A percentile compares a stretch with the other conserved stretches of the same genome.
Evolutionary conservation across 805 yeast species (phyloP).

Genomic region (Suhomyces pyralidae): DNA sequence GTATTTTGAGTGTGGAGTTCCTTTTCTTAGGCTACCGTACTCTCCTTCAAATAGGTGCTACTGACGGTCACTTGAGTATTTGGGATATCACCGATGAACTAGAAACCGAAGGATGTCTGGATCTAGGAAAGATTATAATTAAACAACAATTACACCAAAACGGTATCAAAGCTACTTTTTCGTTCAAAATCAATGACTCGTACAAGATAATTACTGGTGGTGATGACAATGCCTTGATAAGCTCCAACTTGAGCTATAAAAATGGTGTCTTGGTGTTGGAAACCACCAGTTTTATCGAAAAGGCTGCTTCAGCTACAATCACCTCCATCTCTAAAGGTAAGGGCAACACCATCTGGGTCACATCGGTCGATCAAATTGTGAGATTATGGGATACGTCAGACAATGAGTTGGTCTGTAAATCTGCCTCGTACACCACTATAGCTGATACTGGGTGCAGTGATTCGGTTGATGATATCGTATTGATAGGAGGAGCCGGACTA

Average conservation of each 20-base stretch:
- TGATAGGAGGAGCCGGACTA: slow-evolving; percentile 84
- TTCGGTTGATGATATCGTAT: slow-evolving; percentile 28
- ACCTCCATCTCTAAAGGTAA: slow-evolving; percentile 52
- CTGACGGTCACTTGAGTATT: slow-evolving; percentile 74
- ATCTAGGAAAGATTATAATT: slow-evolving; percentile 26
- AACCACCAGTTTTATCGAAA: slow-evolving; percentile 33
- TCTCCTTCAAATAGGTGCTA: slow-evolving; percentile 58
- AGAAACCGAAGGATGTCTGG: not conserved
- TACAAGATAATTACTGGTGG: slow-evolving; percentile 71
- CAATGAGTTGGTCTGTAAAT: slow-evolving; percentile 21
- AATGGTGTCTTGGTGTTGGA: slow-evolving; percentile 18
- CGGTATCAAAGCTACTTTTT: slow-evolving; percentile 66
- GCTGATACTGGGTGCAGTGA: slow-evolving; percentile 87
- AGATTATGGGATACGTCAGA: slow-evolving; percentile 53
- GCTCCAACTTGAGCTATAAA: slow-evolving; percentile 18
- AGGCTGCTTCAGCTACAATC: slow-evolving; percentile 85
- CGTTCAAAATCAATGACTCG: slow-evolving; percentile 8
- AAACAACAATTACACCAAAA: slow-evolving; percentile 74
- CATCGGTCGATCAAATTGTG: slow-evolving; percentile 82
- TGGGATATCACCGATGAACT: slow-evolving; percentile 48
- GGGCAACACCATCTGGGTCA: slow-evolving; percentile 44
- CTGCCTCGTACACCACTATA: slow-evolving; percentile 65
- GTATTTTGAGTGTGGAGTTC: slow-evolving; percentile 64
- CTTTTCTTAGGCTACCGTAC: slow-evolving; percentile 24
- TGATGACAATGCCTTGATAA: slow-evolving; percentile 74